phyloP scores from a whole-genome alignment of 2,329 filamentous ascomycete genomes.

The Pseudogymnoascus sp. region DNA sequence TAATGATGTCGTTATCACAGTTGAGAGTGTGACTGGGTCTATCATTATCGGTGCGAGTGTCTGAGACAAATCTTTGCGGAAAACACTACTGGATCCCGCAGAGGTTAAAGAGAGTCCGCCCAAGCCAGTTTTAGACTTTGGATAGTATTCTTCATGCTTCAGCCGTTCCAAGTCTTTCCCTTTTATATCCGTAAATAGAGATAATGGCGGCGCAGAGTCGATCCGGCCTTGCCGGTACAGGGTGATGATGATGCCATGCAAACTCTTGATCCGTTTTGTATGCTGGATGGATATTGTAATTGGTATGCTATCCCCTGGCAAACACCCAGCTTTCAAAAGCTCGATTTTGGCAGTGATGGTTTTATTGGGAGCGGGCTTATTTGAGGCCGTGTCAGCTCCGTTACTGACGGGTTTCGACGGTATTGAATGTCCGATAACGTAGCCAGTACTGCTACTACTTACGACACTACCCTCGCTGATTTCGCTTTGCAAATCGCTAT shows the following conservation, averaged over 20 bases:
- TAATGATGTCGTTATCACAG: slow-evolving; percentile 73
- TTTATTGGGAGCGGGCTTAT: slow-evolving; percentile 49
- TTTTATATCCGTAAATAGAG: slow-evolving; percentile 40
- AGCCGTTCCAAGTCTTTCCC: slow-evolving; percentile 57
- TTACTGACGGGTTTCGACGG: slow-evolving; percentile 48
- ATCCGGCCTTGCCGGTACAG: slow-evolving; percentile 86
- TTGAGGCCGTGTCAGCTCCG: slow-evolving; percentile 38
- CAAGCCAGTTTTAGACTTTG: slow-evolving; percentile 76
- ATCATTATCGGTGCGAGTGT: slow-evolving; percentile 82
- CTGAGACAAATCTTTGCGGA: slow-evolving; percentile 89
- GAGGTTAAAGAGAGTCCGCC: slow-evolving; percentile 81
- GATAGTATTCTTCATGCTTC: slow-evolving; percentile 70
- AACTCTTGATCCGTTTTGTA: slow-evolving; percentile 79
- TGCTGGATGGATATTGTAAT: slow-evolving; percentile 78
- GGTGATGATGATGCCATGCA: slow-evolving; percentile 88
- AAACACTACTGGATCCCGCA: slow-evolving; percentile 80
- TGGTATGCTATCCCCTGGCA: slow-evolving; percentile 75
- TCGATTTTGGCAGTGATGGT: slow-evolving; percentile 84
- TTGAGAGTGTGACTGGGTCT: slow-evolving; percentile 67
- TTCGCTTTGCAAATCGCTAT: slow-evolving; percentile 55
- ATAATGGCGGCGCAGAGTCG: slow-evolving; percentile 57
- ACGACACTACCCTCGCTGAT: slow-evolving; percentile 57
- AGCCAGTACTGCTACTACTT: slow-evolving; percentile 28
- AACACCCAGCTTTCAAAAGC: slow-evolving; percentile 69
- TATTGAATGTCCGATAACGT: slow-evolving; percentile 33